Percentiles rank a stretch among this genome's conserved stretches.
Conservation (phyloP, 2,329 filamentous ascomycete species). For the Apiospora phragmitis region DNA sequence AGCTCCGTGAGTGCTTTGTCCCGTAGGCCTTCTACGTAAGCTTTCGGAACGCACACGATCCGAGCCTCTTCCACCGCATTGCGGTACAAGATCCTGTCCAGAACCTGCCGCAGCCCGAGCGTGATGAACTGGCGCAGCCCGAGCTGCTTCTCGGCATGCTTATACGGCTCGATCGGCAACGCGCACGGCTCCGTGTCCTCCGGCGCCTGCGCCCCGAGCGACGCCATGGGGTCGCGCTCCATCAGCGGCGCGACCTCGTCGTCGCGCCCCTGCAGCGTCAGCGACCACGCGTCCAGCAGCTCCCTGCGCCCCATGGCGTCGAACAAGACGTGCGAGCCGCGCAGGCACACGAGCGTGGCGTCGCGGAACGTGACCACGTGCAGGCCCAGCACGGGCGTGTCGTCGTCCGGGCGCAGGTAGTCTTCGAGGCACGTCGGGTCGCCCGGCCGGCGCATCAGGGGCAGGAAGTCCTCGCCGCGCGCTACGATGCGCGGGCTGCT, state of each 20-base stretch:
- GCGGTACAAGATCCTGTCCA: neutral
- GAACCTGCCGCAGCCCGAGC: neutral
- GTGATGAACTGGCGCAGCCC: neutral
- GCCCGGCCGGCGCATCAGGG: slow-evolving; percentile 24
- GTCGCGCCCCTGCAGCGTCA: slow-evolving; percentile 43
- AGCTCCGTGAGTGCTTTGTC: neutral
- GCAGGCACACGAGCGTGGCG: slow-evolving; percentile 48
- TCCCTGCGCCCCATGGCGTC: slow-evolving; percentile 45
- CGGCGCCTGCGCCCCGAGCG: slow-evolving; percentile 16
- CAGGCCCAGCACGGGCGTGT: slow-evolving; percentile 43
- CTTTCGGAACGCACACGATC: neutral
- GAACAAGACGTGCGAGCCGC: slow-evolving; percentile 48
- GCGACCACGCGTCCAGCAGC: slow-evolving; percentile 47
- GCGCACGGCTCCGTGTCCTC: slow-evolving; percentile 14
- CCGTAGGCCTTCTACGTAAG: neutral
- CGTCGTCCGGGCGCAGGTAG: slow-evolving; percentile 39
- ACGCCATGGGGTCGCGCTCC: slow-evolving; percentile 26
- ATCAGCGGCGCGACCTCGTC: slow-evolving; percentile 39
- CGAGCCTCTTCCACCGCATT: neutral
- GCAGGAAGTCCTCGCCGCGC: slow-evolving; percentile 25
- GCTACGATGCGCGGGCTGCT: slow-evolving; percentile 29
- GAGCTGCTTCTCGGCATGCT: neutral
- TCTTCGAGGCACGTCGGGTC: slow-evolving; percentile 37
- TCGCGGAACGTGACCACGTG: slow-evolving; percentile 50
- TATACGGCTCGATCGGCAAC: slow-evolving; percentile 39